Base-by-base conservation (phyloP, 257 asterid species). In the Cordia subcordata region DNA sequence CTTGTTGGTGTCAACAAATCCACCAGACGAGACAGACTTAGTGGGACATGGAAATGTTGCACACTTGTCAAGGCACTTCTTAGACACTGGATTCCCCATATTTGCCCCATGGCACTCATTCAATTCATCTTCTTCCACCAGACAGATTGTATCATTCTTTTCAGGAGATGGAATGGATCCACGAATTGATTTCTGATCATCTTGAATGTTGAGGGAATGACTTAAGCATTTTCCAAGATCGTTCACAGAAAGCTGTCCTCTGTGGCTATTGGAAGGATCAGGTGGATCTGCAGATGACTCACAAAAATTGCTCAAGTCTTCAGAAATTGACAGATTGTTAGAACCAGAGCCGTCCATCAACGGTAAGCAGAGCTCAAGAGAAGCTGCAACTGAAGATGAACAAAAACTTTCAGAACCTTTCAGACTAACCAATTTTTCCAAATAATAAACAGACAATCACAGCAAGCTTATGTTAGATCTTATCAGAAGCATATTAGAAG, bases 261-360 rank as follows among this genome's bases (percentile, higher is more conserved):
- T 19, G 40, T 21, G 39, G 39, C 44, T 21, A 58, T 57, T 65
- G 68, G 70, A 60, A 38, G 55, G 53, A 60, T 55, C 69, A 71
- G 64, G 60, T 51, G 77, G 80, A 58, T 63, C 81, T 46, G 69
- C 39, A 18, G 79, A 60, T 67, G 81, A 66, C 62, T 75, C 81
- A 63, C 69, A 33, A 45, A 60, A 53, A 55, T 67, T 55, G 67
- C 81, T 73, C 49, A 75, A 9, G 69, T 81, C 84, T 69, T 68
- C 77, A 75, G 67, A 59, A 75, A 72, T 66, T 27, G 84, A 53
- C 68, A 77, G 68, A 58, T 61, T 62, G 63, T 17, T 18, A 64
- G 82, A 70, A 68, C 72, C 67, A 63, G 66, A 77, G 45, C 74
- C 75, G 77, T 80, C 94, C 89, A 86, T 81, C 80, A 74, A 84